These are phyloP conservation scores for Trypanosoma grayi DNA, from an alignment of 208 protist genomes.

Conservation along the genomic window DNA sequence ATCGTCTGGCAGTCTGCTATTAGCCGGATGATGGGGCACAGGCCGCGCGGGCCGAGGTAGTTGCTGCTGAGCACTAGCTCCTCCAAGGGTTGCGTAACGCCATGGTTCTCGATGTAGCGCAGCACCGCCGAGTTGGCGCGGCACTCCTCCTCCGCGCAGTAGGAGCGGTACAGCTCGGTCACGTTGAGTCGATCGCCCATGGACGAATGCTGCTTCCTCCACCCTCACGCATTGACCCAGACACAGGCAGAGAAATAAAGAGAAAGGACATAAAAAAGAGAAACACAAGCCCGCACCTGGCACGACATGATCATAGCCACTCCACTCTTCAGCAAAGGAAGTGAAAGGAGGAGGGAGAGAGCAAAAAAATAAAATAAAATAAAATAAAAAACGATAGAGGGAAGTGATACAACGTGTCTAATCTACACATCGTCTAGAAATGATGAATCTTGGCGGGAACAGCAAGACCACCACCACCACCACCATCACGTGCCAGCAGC, in stretches of 20 bases:
- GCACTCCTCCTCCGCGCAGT: slow-evolving; percentile 77
- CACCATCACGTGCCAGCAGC: slow-evolving; percentile 2
- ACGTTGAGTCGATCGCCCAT: slow-evolving; percentile 25
- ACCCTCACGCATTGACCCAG: too few relatives aligned
- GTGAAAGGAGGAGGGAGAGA: not conserved
- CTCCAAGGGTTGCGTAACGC: slow-evolving; percentile 27
- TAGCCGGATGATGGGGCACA: slow-evolving; percentile 78
- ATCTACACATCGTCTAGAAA: slow-evolving; percentile 13
- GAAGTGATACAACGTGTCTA: not conserved
- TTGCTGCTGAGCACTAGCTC: slow-evolving; percentile 60
- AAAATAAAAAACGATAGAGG: too few relatives aligned
- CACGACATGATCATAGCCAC: too few relatives aligned
- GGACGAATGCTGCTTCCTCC: not conserved
- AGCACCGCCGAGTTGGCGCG: slow-evolving; percentile 81
- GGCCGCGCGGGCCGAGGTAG: slow-evolving; percentile 87
- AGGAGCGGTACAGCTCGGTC: slow-evolving; percentile 61
- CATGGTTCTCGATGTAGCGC: slow-evolving; percentile 55
- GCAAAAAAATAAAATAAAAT: slow-evolving; percentile 1
- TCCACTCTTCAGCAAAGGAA: too few relatives aligned
- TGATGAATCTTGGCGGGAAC: not conserved
- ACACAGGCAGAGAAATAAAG: too few relatives aligned
- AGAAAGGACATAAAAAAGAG: too few relatives aligned
- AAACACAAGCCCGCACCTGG: too few relatives aligned
- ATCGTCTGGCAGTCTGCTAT: slow-evolving; percentile 81
- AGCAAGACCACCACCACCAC: not conserved